Base-by-base conservation (phyloP, 345 rosid species). In the Populus tremula region DNA sequence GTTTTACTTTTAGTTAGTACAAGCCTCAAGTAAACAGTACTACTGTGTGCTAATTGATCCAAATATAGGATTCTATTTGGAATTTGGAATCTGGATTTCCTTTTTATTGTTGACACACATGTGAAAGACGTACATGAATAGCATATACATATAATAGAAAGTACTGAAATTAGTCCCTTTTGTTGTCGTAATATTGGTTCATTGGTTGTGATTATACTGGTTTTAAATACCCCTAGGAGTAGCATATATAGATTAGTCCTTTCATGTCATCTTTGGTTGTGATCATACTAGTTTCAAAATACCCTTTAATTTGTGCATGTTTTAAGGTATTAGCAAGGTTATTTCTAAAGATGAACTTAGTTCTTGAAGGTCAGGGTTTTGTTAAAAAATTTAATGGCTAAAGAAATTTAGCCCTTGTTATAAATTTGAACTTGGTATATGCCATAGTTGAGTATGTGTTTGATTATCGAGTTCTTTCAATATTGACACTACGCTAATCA, bases 291-390 rank as follows among this genome's bases (percentile, higher is more conserved):
- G 27, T 59, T 10, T 59, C 63, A 59, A n/a, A 59, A n/a, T n/a
- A 59, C 64, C 47, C 47, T 67, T 67, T 33, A 33, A 33, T 33
- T 4, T 31, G 23, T 67, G 64, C 64, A n/a, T 59, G 59, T 53
- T 23, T 59, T 59, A 8, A 59, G 23, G 29, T 59, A 9, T 23
- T 59, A 11, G 64, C 64, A n/a, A 9, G 14, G 27, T 59, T 59
- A 59, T 59, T n/a, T 35, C 70, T 20, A 4, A 67, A 67, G 43
- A 16, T 36, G 70, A 31, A 67, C 38, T 20, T 17, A 23, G 23
- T 9, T 67, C 39, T 36, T 65, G 27, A 56, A 69, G 29, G 47
- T 69, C 69, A 79, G 75, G 71, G 75, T 74, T 79, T 75, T 20
- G 38, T 61, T 74, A 53, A 27, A 16, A 11, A 36, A 47, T 9